Conservation (phyloP, 2,329 filamentous ascomycete genomes). For the Colletotrichum sp. region DNA sequence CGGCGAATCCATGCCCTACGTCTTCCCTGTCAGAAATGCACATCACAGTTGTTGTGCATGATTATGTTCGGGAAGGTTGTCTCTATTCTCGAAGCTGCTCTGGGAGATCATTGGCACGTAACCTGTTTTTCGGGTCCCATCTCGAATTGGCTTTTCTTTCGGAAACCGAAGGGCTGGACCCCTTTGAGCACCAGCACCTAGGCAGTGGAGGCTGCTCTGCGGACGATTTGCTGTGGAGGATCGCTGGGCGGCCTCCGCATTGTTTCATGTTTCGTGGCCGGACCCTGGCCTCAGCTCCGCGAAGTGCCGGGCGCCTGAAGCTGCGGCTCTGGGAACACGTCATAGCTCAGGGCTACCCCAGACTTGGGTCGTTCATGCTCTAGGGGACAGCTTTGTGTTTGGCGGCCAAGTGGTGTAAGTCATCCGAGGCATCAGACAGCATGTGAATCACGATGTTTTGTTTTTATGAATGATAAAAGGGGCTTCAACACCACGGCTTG, state of each 20-base stretch:
- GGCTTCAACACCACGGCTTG: neutral
- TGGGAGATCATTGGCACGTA: neutral
- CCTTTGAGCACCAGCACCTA: neutral
- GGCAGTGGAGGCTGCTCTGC: neutral
- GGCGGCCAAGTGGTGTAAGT: neutral
- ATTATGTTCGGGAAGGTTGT: neutral
- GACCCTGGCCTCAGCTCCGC: neutral
- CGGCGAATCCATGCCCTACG: neutral
- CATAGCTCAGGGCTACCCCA: conserved; percentile 16
- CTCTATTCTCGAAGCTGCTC: neutral
- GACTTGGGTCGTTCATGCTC: conserved; percentile 2
- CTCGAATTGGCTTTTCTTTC: neutral
- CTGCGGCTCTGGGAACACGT: conserved; percentile 4
- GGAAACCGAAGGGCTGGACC: neutral
- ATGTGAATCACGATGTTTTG: conserved; percentile 13
- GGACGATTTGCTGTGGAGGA: neutral
- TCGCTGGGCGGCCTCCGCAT: conserved; percentile 16
- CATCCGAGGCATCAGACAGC: conserved; percentile 2
- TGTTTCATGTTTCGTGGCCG: conserved; percentile 13
- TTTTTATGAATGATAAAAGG: neutral
- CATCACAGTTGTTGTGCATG: neutral
- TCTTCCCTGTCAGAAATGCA: neutral
- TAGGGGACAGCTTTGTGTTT: neutral
- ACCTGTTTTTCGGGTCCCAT: neutral
- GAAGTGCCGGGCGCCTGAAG: neutral